phyloP scores from a whole-genome alignment of 306 rosid species.

The Lupinus albus region DNA sequence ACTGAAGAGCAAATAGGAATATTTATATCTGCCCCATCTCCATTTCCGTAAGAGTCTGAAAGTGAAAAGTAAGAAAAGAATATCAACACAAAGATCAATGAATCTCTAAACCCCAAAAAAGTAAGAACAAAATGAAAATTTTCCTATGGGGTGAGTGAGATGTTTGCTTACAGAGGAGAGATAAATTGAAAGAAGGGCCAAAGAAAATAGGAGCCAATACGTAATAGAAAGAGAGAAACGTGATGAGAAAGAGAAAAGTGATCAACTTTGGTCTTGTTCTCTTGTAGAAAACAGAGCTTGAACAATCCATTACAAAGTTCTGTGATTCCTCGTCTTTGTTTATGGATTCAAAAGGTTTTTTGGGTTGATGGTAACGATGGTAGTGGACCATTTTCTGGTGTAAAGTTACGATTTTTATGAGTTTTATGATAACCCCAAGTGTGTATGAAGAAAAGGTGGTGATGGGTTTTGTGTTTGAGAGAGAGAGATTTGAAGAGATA shows the following conservation, averaged over 20 bases:
- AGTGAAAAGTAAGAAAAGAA: constrained; percentile 12
- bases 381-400: constrained; percentile 59
- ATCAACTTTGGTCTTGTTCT: constrained; percentile 66
- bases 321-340: constrained; percentile 57
- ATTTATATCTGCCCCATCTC: constrained; percentile 35
- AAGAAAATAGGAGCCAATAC: constrained; percentile 61
- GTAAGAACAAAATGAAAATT: not conserved
- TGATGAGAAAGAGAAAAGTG: constrained; percentile 57
- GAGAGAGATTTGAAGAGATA: not conserved
- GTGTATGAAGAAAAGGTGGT: not conserved
- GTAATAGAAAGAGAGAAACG: constrained; percentile 62
- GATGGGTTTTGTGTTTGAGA: constrained; percentile 7
- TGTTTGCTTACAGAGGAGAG: constrained; percentile 59
- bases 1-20: constrained; percentile 61
- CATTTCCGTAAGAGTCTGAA: constrained; percentile 56
- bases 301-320: constrained; percentile 47
- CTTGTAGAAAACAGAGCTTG: constrained; percentile 48
- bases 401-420: constrained; percentile 30
- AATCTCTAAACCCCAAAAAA: not conserved
- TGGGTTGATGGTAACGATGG: constrained; percentile 55
- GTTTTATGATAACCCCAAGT: not conserved
- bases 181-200: constrained; percentile 39
- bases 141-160: not conserved
- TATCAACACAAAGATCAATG: constrained; percentile 9
- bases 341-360: constrained; percentile 40